Base-by-base conservation (phyloP, 257 asterid species). In the Plantago ovata region DNA sequence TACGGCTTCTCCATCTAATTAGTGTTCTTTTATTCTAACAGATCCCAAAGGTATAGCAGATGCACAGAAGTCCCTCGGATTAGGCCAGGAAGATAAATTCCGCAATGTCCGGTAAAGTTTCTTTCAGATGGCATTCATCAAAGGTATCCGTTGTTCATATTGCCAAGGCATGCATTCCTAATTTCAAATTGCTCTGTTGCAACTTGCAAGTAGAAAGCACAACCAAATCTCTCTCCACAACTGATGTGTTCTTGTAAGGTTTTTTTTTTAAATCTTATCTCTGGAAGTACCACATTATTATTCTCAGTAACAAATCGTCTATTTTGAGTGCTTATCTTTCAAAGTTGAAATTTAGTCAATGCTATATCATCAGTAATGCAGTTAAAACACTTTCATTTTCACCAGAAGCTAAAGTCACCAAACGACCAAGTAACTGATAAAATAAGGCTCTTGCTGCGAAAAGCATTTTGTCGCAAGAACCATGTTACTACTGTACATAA, bases 1-100 rank as follows among this genome's bases (percentile, higher is more conserved):
- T 47, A 11, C 10, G 9, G 7, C 49, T 44, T 41, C 21, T 13
- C 18, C 15, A 33, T 39, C 14, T 44, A 24, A 36, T 23, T 33
- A 1, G 32, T 54, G 53, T 47, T 69, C 38, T 58, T 70, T 61
- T 60, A 64, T 64, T 75, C 65, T 48, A 65, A 10, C 95, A 92
- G 98, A 88, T 74, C 91, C 96, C 10, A 84, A 82, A 53, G 98
- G 98, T 45, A 92, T 88, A 70, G 90, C 91, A 43, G 74, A 75
- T 80, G 95, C 95, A 53, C 98, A 92, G 68, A 92, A 84, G 69
- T 92, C 98, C 13, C 91, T 92, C 28, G 96, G 98, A 41, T 38
- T 92, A 59, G 97, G 98, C 38, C 95, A 88, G 69, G 98, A 92
- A 75, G 84, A 82, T 57, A 85, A 69, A 75, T 84, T 63, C 9